These are phyloP conservation scores for Massariosphaeria phaeospora DNA, from an alignment of 495 filamentous ascomycete genomes.

Conservation along the genomic window DNA sequence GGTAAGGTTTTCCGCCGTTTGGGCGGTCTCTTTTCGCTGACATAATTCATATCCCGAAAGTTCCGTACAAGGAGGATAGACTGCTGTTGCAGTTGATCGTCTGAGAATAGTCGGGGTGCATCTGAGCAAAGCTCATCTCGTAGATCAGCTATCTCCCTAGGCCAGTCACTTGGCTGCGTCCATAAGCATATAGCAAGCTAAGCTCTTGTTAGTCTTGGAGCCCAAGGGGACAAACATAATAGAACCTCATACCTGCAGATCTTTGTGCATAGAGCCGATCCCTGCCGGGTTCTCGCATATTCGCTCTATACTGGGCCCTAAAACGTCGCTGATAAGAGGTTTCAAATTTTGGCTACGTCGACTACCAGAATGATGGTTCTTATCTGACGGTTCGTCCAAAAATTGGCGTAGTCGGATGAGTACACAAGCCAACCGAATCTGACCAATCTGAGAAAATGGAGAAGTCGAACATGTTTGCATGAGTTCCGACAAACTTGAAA, in stretches of 20 bases:
- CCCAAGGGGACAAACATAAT: background rate
- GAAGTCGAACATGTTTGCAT: constrained; percentile 8
- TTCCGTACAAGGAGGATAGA: background rate
- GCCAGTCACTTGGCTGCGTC: constrained; percentile 21
- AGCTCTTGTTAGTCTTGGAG: constrained; percentile 1
- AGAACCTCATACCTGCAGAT: constrained; percentile 29
- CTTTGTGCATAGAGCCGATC: constrained; percentile 3
- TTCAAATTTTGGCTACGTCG: background rate
- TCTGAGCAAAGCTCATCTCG: constrained; percentile 11
- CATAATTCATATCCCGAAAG: constrained; percentile 6
- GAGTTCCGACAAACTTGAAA: constrained; percentile 16
- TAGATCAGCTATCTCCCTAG: constrained; percentile 9
- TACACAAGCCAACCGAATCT: constrained; percentile 14
- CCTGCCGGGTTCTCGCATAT: constrained; percentile 3
- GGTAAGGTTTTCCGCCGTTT: constrained; percentile 14
- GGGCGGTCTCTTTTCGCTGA: constrained; percentile 13
- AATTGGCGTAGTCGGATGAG: constrained; percentile 9
- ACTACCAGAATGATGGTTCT: background rate
- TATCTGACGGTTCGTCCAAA: constrained; percentile 4
- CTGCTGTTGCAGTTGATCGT: constrained; percentile 11
- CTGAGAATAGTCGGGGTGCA: background rate
- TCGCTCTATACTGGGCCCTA: constrained; percentile 3
- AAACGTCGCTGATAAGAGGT: constrained; percentile 4
- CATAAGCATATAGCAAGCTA: constrained; percentile 30
- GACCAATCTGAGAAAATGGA: constrained; percentile 6